A percentile compares a stretch with the other conserved stretches of the same genome.
These are phyloP conservation scores for Aspergillus ibericus DNA, from an alignment of 2,329 filamentous ascomycete genomes.

Conservation along the genomic window DNA sequence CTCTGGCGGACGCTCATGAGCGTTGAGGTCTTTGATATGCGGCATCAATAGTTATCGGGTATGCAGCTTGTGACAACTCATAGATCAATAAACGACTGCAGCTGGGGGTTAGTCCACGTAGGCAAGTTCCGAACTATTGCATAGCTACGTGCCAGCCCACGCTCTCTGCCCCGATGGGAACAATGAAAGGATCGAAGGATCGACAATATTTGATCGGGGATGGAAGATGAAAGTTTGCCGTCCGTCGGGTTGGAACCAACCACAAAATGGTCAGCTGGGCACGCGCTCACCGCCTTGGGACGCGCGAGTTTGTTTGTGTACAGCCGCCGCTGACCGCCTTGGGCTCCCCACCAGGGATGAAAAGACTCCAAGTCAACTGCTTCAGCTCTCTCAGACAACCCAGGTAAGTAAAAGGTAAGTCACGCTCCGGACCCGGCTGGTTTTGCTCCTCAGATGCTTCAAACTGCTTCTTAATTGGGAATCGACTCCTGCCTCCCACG, in stretches of 20 bases:
- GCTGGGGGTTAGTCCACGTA: background rate
- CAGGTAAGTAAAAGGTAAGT: conserved; percentile 12
- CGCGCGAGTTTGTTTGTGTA: conserved; percentile 42
- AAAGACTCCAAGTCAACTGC: conserved; percentile 49
- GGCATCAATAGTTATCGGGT: conserved; percentile 25
- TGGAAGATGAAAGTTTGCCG: background rate
- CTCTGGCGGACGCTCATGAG: conserved; percentile 74
- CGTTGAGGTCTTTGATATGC: conserved; percentile 58
- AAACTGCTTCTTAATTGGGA: background rate
- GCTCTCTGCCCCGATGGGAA: background rate
- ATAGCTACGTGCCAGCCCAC: background rate
- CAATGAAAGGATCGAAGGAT: background rate
- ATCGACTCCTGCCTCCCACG: conserved; percentile 9
- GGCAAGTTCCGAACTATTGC: background rate
- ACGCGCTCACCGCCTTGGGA: conserved; percentile 34
- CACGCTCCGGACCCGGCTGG: background rate
- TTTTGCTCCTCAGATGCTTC: conserved; percentile 1
- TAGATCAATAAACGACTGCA: background rate
- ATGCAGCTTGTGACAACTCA: background rate
- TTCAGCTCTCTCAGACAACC: conserved; percentile 38
- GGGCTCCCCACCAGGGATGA: conserved; percentile 41
- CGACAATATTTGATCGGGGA: background rate
- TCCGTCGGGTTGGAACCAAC: background rate
- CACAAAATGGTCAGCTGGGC: conserved; percentile 9
- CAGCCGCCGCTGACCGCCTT: conserved; percentile 45